Percentiles rank a stretch among this genome's conserved stretches.
phyloP scores from a whole-genome alignment of 257 asterid species.

The Nicotiana knightiana region DNA sequence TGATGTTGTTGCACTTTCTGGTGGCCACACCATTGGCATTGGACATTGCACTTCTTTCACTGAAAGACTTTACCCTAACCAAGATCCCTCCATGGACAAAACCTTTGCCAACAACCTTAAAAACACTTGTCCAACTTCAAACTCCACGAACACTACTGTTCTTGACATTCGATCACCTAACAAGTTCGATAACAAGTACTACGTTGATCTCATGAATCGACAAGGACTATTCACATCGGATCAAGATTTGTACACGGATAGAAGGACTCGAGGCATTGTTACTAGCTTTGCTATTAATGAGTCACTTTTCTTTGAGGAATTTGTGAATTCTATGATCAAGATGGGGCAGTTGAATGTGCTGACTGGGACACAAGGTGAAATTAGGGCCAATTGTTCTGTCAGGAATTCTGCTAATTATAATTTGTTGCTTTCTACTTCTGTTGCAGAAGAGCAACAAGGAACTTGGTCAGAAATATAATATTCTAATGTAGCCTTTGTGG shows the following conservation, averaged over 20 bases:
- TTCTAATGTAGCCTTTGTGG: neutral
- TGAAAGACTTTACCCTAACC: conserved; percentile 61
- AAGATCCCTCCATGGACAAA: conserved; percentile 53
- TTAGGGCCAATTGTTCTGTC: conserved; percentile 56
- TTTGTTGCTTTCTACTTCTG: conserved; percentile 7
- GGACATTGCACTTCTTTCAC: conserved; percentile 55
- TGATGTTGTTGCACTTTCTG: conserved; percentile 70
- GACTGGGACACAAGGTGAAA: conserved; percentile 58
- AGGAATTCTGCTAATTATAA: conserved; percentile 22
- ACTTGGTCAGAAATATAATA: conserved; percentile 22
- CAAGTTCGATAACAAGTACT: conserved; percentile 56
- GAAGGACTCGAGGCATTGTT: conserved; percentile 42
- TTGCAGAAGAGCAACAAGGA: conserved; percentile 23
- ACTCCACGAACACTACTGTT: conserved; percentile 38
- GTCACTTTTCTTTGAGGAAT: conserved; percentile 38
- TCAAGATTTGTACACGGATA: conserved; percentile 63
- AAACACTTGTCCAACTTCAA: conserved; percentile 36
- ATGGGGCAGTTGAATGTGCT: conserved; percentile 60
- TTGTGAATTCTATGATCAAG: conserved; percentile 42
- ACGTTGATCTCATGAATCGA: conserved; percentile 57
- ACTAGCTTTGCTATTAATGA: conserved; percentile 45
- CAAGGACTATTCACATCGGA: conserved; percentile 75
- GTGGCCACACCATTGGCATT: conserved; percentile 79
- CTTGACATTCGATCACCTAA: conserved; percentile 52
- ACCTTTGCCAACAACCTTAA: conserved; percentile 43